A percentile compares a stretch with the other conserved stretches of the same genome.
Conservation (phyloP, 2,329 filamentous ascomycete species). For the Fusarium robinianum region DNA sequence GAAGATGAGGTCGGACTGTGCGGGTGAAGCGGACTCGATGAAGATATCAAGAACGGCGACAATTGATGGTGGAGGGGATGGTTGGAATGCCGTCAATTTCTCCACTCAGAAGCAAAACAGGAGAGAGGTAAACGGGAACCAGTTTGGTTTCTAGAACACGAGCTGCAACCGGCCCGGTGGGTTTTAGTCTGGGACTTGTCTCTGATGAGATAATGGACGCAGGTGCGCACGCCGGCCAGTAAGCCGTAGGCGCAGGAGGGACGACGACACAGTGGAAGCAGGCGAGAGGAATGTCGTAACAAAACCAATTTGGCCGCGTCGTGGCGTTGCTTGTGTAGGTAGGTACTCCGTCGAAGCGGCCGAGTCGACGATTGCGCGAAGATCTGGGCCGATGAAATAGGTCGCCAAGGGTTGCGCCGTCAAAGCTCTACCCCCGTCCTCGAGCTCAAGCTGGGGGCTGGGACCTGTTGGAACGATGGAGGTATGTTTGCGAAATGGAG, state of each 20-base stretch:
- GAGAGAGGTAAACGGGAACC: constrained; percentile 21
- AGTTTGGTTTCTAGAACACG: constrained; percentile 22
- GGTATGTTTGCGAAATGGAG: neutral
- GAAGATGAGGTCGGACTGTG: neutral
- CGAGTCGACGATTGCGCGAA: constrained; percentile 31
- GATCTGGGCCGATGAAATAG: constrained; percentile 24
- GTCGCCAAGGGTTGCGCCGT: constrained; percentile 16
- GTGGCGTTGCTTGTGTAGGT: constrained; percentile 25
- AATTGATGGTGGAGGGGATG: constrained; percentile 19
- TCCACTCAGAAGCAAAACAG: constrained; percentile 32
- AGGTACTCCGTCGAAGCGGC: too few relatives aligned
- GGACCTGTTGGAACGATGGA: neutral
- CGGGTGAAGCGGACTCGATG: constrained; percentile 4
- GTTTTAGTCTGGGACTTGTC: constrained; percentile 5
- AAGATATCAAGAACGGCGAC: constrained; percentile 16
- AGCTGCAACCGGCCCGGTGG: constrained; percentile 15
- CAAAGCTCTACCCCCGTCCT: constrained; percentile 6
- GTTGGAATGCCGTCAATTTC: constrained; percentile 33
- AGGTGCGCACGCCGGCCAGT: neutral
- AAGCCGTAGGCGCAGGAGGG: constrained; percentile 19
- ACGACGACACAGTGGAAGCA: too few relatives aligned
- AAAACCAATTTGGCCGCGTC: constrained; percentile 20
- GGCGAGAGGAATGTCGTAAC: constrained; percentile 5
- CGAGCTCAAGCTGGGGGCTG: neutral
- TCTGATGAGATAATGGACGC: constrained; percentile 13